Percentiles rank a stretch among this genome's conserved stretches.
These are phyloP conservation scores for Stygiomarasmius scandens DNA, from an alignment of 1,284 basidiomycete species.

Conservation along the genomic window DNA sequence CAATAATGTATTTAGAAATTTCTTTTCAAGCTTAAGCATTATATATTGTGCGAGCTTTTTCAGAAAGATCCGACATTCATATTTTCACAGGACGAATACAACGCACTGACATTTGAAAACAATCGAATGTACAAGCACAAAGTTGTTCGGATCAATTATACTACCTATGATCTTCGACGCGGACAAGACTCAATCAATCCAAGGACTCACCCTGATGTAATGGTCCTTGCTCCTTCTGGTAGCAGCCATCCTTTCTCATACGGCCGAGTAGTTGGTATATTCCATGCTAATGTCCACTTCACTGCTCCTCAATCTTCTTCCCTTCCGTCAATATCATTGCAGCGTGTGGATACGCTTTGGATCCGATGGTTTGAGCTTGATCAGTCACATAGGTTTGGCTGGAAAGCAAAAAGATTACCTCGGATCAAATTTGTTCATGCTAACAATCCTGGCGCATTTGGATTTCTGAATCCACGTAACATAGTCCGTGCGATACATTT, in stretches of 20 bases:
- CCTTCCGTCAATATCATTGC: not conserved
- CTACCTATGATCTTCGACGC: slow-evolving; percentile 26
- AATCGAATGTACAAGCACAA: slow-evolving; percentile 20
- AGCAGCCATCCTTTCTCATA: slow-evolving; percentile 36
- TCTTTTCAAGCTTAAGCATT: slow-evolving; percentile 2
- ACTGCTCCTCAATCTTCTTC: not conserved
- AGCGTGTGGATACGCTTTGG: slow-evolving; percentile 6
- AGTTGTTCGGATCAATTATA: slow-evolving; percentile 22
- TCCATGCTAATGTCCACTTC: slow-evolving; percentile 30
- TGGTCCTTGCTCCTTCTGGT: slow-evolving; percentile 16
- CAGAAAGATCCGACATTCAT: not conserved
- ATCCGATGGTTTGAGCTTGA: slow-evolving; percentile 1
- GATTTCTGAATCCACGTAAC: slow-evolving; percentile 1
- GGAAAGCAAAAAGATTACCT: slow-evolving; percentile 9
- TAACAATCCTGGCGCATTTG: slow-evolving; percentile 1
- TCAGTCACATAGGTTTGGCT: not conserved
- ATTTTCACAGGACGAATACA: not conserved
- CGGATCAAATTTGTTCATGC: not conserved
- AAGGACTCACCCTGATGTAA: slow-evolving; percentile 22
- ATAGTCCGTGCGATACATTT: slow-evolving; percentile 3
- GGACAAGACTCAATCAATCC: slow-evolving; percentile 26
- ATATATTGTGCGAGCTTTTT: slow-evolving; percentile 3
- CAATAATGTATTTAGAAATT: slow-evolving; percentile 3
- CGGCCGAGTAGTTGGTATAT: slow-evolving; percentile 35
- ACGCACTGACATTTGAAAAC: slow-evolving; percentile 13